Base-by-base conservation (phyloP, 768 basidiomycete genomes). In the Tephrocybe sp. region DNA sequence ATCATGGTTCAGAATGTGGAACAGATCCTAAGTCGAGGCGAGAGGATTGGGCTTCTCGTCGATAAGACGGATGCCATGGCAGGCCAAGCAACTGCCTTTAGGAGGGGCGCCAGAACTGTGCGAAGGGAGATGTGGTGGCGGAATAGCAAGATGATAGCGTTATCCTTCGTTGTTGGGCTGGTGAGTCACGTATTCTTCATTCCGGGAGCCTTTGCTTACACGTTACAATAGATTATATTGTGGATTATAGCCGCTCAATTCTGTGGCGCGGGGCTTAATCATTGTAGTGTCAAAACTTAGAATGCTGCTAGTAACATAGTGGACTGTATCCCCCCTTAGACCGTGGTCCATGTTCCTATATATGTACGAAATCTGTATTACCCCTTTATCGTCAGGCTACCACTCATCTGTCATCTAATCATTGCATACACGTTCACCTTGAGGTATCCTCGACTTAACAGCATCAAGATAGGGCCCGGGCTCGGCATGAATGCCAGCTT, bases 1-100 rank as follows among this genome's bases (percentile, higher is more conserved):
- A 91, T 97, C 69, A 95, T 97, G 94, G 94, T 97, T 43, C 91
- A 97, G 68, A 97, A 97, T 65, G 94, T 97, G 55, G 93, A 97
- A 69, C 90, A 94, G 65, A 95, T 98, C 55, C 80, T 99, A 34
- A 87, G 82, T 45, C 78, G 97, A 30, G 97, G 97, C 19, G 97
- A 99, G 68, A 78, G 97, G 45, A 91, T 99, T 57, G 95, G 97
- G 65, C 76, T 97, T 15, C 78, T 99, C 44, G 90, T 98, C 24
- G 93, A 97, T 72, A 97, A 97, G 77, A 99, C 97, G 23, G 94
- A 97, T 63, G 88, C 78, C 47, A 91, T 99, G 84, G 88, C 91
- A 6, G 87, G 84, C 9, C 94, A 98, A 67, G 93, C 95, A 3
- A 91, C 90, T 3, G 92, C 91, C 6, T 99, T 99, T 71, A 72